Evolutionary conservation across 257 asterid genomes (phyloP), one percentile per base, ranked within the genome.

Genomic region (Ajuga chamaepitys): DNA sequence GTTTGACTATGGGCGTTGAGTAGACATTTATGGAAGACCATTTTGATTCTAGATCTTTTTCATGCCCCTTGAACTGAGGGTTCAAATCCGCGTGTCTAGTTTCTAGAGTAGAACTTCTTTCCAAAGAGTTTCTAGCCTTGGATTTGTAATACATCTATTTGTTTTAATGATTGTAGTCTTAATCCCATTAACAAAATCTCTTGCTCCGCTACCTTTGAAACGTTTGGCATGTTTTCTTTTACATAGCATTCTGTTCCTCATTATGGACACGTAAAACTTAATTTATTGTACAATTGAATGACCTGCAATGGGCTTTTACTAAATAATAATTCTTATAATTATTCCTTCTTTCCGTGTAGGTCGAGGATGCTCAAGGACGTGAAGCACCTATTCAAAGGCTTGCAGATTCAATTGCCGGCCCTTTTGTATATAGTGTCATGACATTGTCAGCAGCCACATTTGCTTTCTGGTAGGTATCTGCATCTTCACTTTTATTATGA

Each of bases 361-460:
- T 93, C 67, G 99, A 93, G 82, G 99, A 93, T 84, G 99, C 97
- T 66, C 99, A 89, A 74, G 97, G 97, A 62, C 96, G 97, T 64
- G 99, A 93, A 87, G 99, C 99, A 70, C 97, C 99, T 62, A 89
- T 93, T 69, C 99, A 93, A 74, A 85, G 99, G 83, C 95, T 93
- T 66, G 99, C 99, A 38, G 99, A 93, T 86, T 71, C 97, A 68
- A 86, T 93, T 71, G 97, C 99, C 73, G 97, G 99, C 14, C 99
- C 96, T 46, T 93, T 93, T 80, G 99, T 93, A 48, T 93, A 87
- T 66, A 86, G 87, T 68, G 84, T 93, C 56, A 89, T 93, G 97
- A 85, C 99, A 45, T 76, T 93, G 73, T 89, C 96, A 42, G 96
- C 96, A 50, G 89, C 87, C 67, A 89, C 99, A 47, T 93, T 93